Evolutionary conservation across 73 alveolate species (phyloP), one percentile per base, ranked within the genome.

Genomic region (Tetrahymena thermophila): DNA sequence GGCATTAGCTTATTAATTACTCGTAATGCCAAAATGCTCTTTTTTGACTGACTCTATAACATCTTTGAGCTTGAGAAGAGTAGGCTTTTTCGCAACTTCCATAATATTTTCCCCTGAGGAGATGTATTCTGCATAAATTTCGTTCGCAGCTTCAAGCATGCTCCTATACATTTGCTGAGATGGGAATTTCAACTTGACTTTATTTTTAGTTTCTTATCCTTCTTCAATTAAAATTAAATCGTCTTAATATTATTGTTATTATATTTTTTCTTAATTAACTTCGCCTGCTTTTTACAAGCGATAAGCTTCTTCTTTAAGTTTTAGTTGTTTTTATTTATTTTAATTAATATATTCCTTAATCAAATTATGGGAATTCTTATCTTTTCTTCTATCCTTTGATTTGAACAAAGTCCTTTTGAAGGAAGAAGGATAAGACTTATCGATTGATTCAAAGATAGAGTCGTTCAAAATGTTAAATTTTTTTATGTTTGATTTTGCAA

Each of bases 141-240:
- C 89, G n/a, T 71, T 71, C 37, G 89, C 89, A 71, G 89, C 89
- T 71, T 71, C 89, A n/a, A 71, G 89, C 89, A 71, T 71, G 89
- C 89, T 71, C 89, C 89, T 71, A 31, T 71, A 71, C 89, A 71
- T 71, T 71, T 71, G 89, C 37, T 31, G 17, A 31, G 89, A 71
- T 25, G 89, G 89, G 37, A 71, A 71, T 71, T 71, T 71, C 37
- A 71, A 71, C 37, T 28, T 71, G 37, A n/a, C 37, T 71, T 8
- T 71, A 71, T 71, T 71, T 71, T 71, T 71, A 0, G 23, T 50
- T 50, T 28, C 89, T 71, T 71, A 71, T 71, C 37, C 89, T 71
- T 71, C 89, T 71, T 71, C 89, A 23, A 71, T 71, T 71, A n/a
- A 31, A 28, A 71, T 31, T 71, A 28, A 31, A n/a, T 28, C 89